Percentiles rank a stretch among this genome's conserved stretches.
Conservation (phyloP, 768 basidiomycete species). For the Suillus luteus region DNA sequence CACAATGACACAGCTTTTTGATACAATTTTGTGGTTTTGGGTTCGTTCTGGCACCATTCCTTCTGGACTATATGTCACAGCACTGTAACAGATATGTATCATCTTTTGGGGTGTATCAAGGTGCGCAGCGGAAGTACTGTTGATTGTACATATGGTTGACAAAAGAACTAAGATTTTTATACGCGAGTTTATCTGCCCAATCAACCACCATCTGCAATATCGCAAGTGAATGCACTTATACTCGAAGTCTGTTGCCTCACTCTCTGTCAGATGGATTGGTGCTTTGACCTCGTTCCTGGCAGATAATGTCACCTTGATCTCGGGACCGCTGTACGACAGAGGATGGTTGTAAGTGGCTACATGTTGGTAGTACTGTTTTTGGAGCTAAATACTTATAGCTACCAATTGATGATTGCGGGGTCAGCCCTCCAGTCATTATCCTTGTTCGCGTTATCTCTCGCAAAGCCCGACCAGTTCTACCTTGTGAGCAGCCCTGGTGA, state of each 20-base stretch:
- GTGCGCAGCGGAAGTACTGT: constrained; percentile 7
- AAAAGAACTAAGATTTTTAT: constrained; percentile 35
- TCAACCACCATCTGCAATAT: constrained; percentile 30
- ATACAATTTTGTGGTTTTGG: constrained; percentile 33
- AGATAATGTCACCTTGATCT: constrained; percentile 28
- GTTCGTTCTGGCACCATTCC: constrained; percentile 6
- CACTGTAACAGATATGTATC: constrained; percentile 24
- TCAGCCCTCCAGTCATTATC: constrained; percentile 22
- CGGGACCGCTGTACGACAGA: constrained; percentile 36
- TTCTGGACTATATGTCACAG: background rate
- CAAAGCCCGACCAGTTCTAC: constrained; percentile 38
- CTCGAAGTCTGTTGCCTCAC: constrained; percentile 29
- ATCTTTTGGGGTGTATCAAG: constrained; percentile 38
- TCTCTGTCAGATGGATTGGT: constrained; percentile 36
- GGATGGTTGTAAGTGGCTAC: constrained; percentile 29
- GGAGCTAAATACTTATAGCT: constrained; percentile 7
- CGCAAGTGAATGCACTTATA: constrained; percentile 21
- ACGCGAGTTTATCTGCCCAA: constrained; percentile 31
- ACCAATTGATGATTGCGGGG: constrained; percentile 17
- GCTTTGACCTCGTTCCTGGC: constrained; percentile 35
- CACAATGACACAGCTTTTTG: constrained; percentile 19
- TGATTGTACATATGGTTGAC: background rate
- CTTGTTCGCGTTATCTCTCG: constrained; percentile 43
- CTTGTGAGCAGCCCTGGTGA: constrained; percentile 27
- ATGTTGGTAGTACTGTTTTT: background rate